Conservation (phyloP, 352 stramenopile genomes). For the Phytophthora nicotianae region DNA sequence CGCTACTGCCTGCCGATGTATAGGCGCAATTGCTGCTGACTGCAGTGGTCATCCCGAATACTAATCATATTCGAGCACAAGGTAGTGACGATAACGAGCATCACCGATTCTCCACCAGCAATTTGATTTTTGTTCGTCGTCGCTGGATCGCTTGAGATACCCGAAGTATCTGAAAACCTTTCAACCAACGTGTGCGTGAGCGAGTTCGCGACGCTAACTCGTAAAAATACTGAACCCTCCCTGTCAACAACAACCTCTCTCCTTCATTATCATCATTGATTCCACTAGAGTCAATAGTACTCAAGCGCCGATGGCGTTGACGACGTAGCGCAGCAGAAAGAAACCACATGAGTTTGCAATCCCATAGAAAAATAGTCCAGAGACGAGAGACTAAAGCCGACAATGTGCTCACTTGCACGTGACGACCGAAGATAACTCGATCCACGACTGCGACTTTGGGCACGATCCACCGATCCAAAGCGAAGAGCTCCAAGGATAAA, state of each 20-base stretch:
- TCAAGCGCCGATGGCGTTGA: slow-evolving; percentile 11
- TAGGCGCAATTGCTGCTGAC: no score
- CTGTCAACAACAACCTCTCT: not conserved
- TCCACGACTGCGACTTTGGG: slow-evolving; percentile 14
- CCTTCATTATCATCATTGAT: not conserved
- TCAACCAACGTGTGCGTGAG: not conserved
- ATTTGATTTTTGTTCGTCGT: not conserved
- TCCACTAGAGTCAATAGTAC: not conserved
- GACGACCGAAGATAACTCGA: slow-evolving; percentile 10
- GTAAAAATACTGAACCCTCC: not conserved
- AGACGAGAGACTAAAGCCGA: slow-evolving; percentile 26
- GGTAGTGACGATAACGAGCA: no score
- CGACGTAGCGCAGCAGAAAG: slow-evolving; percentile 17
- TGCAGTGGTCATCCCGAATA: no score
- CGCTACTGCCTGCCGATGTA: no score
- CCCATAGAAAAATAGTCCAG: slow-evolving; percentile 36
- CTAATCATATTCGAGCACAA: no score
- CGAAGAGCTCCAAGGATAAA: slow-evolving; percentile 37
- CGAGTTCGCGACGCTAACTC: not conserved
- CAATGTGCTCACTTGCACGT: slow-evolving; percentile 14
- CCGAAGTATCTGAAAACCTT: not conserved
- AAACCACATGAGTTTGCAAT: slow-evolving; percentile 33
- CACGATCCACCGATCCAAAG: slow-evolving; percentile 21
- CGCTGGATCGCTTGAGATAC: not conserved
- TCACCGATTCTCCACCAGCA: not conserved